Conservation (phyloP, 805 yeast genomes). For the Grigorovia humatica region DNA sequence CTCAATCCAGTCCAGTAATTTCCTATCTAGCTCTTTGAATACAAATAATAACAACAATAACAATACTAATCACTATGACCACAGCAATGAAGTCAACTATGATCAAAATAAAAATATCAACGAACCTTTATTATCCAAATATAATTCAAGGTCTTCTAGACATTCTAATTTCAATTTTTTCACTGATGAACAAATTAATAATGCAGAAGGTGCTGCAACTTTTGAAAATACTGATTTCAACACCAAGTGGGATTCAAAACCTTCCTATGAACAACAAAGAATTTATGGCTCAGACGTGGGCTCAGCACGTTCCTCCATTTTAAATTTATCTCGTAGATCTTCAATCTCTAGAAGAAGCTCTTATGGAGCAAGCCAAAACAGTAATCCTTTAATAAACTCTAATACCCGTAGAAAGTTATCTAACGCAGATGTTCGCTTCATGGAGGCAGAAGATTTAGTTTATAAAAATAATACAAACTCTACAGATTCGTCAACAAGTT, state of each 20-base stretch:
- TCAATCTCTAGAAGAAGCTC: conserved; percentile 10
- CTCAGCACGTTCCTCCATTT: conserved; percentile 21
- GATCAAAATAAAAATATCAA: conserved; percentile 15
- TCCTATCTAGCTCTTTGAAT: conserved; percentile 10
- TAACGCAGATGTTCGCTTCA: background rate
- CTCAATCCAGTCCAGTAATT: conserved; percentile 31
- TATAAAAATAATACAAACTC: conserved; percentile 9
- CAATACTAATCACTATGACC: conserved; percentile 10
- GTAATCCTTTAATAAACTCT: conserved; percentile 13
- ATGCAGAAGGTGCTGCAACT: conserved; percentile 83
- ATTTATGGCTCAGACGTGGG: conserved; percentile 24
- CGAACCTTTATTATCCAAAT: background rate
- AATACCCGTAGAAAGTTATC: conserved; percentile 15
- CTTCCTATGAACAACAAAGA: conserved; percentile 38
- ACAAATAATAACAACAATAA: conserved; percentile 7
- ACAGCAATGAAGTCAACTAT: conserved; percentile 26
- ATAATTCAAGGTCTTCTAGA: conserved; percentile 22
- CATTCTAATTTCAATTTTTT: conserved; percentile 64
- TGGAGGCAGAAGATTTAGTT: background rate
- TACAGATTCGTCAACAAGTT: conserved; percentile 29
- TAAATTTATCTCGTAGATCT: conserved; percentile 13
- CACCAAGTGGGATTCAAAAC: conserved; percentile 54
- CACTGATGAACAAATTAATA: conserved; percentile 69
- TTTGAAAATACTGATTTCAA: conserved; percentile 64
- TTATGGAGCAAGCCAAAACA: conserved; percentile 11